phyloP scores from a whole-genome alignment of 1,284 basidiomycete species.

The Waitea zeae region DNA sequence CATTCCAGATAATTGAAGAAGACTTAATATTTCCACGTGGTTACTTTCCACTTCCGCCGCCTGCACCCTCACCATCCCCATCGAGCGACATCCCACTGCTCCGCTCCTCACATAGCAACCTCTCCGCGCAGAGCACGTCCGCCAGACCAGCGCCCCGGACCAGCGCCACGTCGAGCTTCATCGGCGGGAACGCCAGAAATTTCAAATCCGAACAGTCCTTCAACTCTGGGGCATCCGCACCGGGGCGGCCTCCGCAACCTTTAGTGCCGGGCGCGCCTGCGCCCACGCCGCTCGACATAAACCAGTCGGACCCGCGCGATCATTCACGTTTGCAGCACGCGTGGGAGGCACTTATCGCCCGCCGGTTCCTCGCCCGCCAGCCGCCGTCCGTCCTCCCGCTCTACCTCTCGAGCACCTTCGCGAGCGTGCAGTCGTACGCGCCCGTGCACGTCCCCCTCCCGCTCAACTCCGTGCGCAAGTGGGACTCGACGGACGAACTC shows the following conservation, averaged over 20 bases:
- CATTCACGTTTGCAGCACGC: conserved; percentile 41
- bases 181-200: too few relatives aligned
- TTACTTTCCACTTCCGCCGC: conserved; percentile 13
- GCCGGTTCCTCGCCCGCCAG: conserved; percentile 35
- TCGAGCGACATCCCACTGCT: conserved; percentile 1
- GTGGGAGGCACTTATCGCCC: conserved; percentile 52
- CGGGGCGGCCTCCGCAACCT: too few relatives aligned
- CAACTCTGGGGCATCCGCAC: too few relatives aligned
- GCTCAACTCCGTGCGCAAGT: conserved; percentile 29
- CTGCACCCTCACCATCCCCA: conserved; percentile 1
- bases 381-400: conserved; percentile 46
- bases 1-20: conserved; percentile 44
- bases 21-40: conserved; percentile 51
- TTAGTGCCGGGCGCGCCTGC: too few relatives aligned
- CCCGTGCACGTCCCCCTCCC: conserved; percentile 38
- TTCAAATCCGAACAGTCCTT: too few relatives aligned
- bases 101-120: too few relatives aligned
- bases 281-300: too few relatives aligned
- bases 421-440: conserved; percentile 30
- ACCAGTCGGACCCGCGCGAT: conserved; percentile 32
- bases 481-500: conserved; percentile 7
- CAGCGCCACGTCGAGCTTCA: neutral
- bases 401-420: conserved; percentile 43
- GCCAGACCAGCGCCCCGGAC: conserved; percentile 3
- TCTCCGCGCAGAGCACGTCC: too few relatives aligned